Percentiles rank a stretch among this genome's conserved stretches.
Conservation (phyloP, 2,329 filamentous ascomycete species). For the Exophiala lecanii-corni region DNA sequence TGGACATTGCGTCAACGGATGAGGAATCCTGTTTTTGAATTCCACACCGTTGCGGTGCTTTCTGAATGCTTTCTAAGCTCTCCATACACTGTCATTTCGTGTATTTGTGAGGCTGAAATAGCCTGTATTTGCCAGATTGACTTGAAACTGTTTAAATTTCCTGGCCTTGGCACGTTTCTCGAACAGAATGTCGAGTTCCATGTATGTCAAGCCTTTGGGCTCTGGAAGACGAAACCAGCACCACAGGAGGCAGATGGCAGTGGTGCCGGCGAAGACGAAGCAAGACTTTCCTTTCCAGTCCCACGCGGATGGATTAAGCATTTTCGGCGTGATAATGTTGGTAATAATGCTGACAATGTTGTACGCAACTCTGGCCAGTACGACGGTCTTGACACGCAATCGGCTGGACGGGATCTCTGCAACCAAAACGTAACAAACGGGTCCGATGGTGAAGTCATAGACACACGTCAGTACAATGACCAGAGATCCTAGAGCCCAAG, state of each 20-base stretch:
- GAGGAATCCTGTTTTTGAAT: too few species aligned
- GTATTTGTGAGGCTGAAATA: conserved; percentile 23
- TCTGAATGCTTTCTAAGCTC: conserved; percentile 16
- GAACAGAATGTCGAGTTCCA: conserved; percentile 43
- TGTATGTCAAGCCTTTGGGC: conserved; percentile 37
- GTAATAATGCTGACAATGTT: conserved; percentile 46
- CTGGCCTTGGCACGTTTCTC: conserved; percentile 34
- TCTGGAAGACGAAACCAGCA: conserved; percentile 40
- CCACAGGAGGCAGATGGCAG: conserved; percentile 35
- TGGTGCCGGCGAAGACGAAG: conserved; percentile 40
- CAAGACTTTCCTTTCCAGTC: conserved; percentile 39
- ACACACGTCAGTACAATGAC: conserved; percentile 49
- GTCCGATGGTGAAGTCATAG: conserved; percentile 52
- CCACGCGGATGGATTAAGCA: conserved; percentile 32
- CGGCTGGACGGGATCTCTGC: conserved; percentile 51
- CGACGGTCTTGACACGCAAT: conserved; percentile 51
- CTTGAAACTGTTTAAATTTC: conserved; percentile 31
- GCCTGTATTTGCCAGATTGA: conserved; percentile 24
- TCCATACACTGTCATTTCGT: conserved; percentile 18
- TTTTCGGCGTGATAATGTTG: conserved; percentile 33
- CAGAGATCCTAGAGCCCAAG: conserved; percentile 38
- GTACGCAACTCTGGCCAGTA: conserved; percentile 47
- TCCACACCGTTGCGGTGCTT: too few species aligned
- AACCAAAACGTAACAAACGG: conserved; percentile 50
- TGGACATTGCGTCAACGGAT: too few species aligned